phyloP scores from a whole-genome alignment of 2,329 filamentous ascomycete genomes.

The Fusarium lyarnte region DNA sequence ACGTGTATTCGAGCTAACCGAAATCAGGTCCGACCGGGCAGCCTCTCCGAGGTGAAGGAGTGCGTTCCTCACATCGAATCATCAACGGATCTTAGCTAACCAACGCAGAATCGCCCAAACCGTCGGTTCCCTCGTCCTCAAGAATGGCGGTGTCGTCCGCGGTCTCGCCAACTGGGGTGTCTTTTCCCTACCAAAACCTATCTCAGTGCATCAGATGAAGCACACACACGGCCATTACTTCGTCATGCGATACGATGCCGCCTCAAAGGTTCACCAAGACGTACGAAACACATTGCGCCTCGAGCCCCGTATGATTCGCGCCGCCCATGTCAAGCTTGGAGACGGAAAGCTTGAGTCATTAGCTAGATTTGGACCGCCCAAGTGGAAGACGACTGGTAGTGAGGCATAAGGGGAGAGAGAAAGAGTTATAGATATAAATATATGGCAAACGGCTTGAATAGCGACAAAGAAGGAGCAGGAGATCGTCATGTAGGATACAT shows the following conservation, averaged over 20 bases:
- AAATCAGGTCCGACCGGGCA: conserved; percentile 86
- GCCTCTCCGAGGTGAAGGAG: conserved; percentile 93
- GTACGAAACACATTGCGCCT: conserved; percentile 80
- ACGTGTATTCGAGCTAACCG: conserved; percentile 7
- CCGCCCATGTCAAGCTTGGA: conserved; percentile 87
- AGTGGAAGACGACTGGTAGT: conserved; percentile 56
- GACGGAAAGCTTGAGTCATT: conserved; percentile 64
- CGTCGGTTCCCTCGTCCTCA: conserved; percentile 83
- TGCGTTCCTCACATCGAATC: conserved; percentile 57
- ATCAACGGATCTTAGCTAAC: conserved; percentile 18
- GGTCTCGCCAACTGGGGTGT: conserved; percentile 95
- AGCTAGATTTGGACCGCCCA: conserved; percentile 59
- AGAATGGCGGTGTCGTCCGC: conserved; percentile 86
- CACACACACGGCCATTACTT: conserved; percentile 95
- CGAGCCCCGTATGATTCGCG: conserved; percentile 90
- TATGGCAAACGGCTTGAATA: background rate
- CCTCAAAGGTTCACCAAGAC: conserved; percentile 75
- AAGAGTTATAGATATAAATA: background rate
- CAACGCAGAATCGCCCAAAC: conserved; percentile 81
- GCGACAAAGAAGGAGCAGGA: background rate
- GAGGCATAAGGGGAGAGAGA: conserved; percentile 40
- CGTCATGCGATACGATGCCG: conserved; percentile 93
- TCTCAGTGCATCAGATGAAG: conserved; percentile 81
- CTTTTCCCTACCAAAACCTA: conserved; percentile 84
- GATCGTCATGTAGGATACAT: conserved; percentile 31